Conservation (phyloP, 163 green algal species). For the Botryococcus braunii region DNA sequence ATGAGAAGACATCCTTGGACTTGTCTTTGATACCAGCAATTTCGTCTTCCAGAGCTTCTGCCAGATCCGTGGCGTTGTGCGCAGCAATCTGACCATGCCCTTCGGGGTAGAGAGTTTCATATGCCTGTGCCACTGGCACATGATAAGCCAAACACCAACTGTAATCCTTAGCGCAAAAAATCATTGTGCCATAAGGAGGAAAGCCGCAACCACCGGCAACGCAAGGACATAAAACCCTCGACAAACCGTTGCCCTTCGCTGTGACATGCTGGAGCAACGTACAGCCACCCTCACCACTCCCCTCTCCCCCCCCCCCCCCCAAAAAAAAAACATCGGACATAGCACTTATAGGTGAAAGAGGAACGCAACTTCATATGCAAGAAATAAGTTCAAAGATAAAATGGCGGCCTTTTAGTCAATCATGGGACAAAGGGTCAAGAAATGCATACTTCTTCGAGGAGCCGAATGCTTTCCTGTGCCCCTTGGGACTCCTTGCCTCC, state of each 20-base stretch:
- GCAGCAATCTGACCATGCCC: background rate
- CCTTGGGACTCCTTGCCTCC: conserved; percentile 39
- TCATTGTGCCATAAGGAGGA: no score
- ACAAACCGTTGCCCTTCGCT: no score
- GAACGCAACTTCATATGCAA: no score
- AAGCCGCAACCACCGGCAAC: background rate
- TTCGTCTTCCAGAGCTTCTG: conserved; percentile 47
- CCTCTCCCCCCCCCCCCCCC: no score
- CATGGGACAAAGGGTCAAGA: background rate
- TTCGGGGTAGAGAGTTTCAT: conserved; percentile 22
- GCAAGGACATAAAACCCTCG: background rate
- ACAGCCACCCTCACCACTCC: no score
- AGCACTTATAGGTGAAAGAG: no score
- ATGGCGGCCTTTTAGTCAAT: background rate
- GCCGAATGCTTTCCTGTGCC: conserved; percentile 32
- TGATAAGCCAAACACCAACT: no score
- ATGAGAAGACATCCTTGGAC: conserved; percentile 34
- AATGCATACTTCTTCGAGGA: conserved; percentile 49
- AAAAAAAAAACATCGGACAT: no score
- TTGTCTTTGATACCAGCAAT: conserved; percentile 56
- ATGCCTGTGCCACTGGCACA: conserved; percentile 24
- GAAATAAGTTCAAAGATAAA: no score
- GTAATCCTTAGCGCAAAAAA: no score
- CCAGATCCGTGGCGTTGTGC: conserved; percentile 33
- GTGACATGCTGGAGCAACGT: no score